Percentiles rank a stretch among this genome's conserved stretches.
These are phyloP conservation scores for Sphagnurus paluster DNA, from an alignment of 1,284 basidiomycete genomes.

Conservation along the genomic window DNA sequence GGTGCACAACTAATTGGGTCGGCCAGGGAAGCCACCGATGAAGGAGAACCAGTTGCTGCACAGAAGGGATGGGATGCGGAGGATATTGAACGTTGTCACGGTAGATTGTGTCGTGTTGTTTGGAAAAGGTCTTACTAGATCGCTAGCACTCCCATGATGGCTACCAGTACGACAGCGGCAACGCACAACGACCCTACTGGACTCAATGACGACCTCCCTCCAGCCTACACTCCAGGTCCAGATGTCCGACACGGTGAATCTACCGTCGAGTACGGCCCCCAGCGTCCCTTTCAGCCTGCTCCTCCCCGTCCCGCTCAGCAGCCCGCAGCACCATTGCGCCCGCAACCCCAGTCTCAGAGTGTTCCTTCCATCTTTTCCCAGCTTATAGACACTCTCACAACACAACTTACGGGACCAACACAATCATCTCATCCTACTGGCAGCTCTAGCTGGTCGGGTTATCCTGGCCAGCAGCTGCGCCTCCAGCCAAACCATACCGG, in stretches of 20 bases:
- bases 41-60: too few species aligned
- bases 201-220: conserved; percentile 53
- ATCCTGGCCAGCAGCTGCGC: conserved; percentile 11
- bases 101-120: too few species aligned
- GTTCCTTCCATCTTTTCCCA: conserved; percentile 16
- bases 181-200: conserved; percentile 14
- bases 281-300: conserved; percentile 58
- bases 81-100: too few species aligned
- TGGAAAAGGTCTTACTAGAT: too few species aligned
- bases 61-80: too few species aligned
- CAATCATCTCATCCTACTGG: conserved; percentile 1
- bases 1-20: too few species aligned
- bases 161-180: too few species aligned
- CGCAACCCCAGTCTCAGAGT: conserved; percentile 7
- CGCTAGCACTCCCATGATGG: too few species aligned
- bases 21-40: too few species aligned
- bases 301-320: conserved; percentile 20
- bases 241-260: conserved; percentile 55
- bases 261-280: conserved; percentile 61
- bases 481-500: conserved; percentile 15
- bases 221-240: conserved; percentile 63
- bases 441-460: conserved; percentile 11
- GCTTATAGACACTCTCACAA: conserved; percentile 20
- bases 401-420: conserved; percentile 15
- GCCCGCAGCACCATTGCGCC: conserved; percentile 9